Evolutionary conservation across 2,329 filamentous ascomycete species (phyloP), one percentile per base, ranked within the genome.

Genomic region (Capronia epimyces): DNA sequence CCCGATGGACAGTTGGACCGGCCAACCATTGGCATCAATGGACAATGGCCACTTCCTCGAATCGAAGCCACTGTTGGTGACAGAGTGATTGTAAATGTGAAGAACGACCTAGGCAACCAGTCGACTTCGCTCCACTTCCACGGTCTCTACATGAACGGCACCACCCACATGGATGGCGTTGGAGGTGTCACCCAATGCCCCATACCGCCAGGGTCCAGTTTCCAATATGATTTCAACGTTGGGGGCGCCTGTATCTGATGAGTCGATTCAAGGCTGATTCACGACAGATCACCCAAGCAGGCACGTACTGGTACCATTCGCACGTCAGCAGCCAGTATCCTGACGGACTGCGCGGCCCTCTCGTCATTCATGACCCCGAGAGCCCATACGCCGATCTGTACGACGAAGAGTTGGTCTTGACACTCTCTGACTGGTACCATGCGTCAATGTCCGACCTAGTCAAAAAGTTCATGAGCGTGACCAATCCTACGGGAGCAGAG

Each of bases 301-400:
- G 86, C 22, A 87, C 84, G 1, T 89, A 87, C 66, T 89, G 86
- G 86, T 90, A 89, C 59, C 84, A 88, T 64, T 84, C 81, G 3
- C 84, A 88, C 63, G 75, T 76, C 18, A 73, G 75, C 55, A 81
- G 77, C 20, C 83, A 86, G 64, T 87, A 87, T 56, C 83, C 84
- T 1, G 84, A 88, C 64, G 84, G 84, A 9, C 71, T 86, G 4
- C 75, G 83, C 18, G 82, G 76, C 0, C 75, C 83, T 1, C 67
- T 87, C 25, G 77, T 87, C 47, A 71, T 87, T 16, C 78, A 85
- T 43, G 83, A 87, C 61, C 76, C 75, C 1, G 64, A 78, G 0
- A 71, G 73, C n/a, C 82, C 82, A 0, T 84, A 80, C 64, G 67
- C 69, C 22, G 71, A 70, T 36, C 63, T 77, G 16, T 82, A 79